Conservation (phyloP, 73 alveolate genomes). For the Halteria grandinella region DNA sequence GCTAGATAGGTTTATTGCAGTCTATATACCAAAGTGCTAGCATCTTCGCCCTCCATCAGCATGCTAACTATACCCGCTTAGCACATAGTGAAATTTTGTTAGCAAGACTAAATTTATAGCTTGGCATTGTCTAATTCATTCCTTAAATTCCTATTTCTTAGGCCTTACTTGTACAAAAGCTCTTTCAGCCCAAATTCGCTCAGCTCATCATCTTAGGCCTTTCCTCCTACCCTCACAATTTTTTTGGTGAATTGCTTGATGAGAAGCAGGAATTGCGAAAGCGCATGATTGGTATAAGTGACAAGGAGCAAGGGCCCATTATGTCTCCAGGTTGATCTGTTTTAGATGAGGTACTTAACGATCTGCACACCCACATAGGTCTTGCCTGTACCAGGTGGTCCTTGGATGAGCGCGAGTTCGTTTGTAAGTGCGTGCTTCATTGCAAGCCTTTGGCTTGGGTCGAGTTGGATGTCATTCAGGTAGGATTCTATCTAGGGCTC, state of each 20-base stretch:
- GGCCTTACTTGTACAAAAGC: neutral
- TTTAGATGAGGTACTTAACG: constrained; percentile 68
- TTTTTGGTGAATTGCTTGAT: constrained; percentile 73
- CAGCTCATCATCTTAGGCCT: constrained; percentile 50
- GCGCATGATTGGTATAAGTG: constrained; percentile 91
- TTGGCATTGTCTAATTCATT: neutral
- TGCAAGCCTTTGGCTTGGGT: constrained; percentile 73
- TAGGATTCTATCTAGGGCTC: neutral
- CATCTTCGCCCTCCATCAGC: too few relatives aligned
- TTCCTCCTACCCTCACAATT: constrained; percentile 88
- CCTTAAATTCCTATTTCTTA: neutral
- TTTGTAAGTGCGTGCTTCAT: constrained; percentile 67
- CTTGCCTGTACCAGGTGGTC: constrained; percentile 95
- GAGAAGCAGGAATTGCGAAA: constrained; percentile 82
- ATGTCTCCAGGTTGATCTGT: constrained; percentile 57
- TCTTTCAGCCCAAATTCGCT: neutral
- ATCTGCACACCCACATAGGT: constrained; percentile 82
- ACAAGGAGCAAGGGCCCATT: constrained; percentile 79
- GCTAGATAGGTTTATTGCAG: too few relatives aligned
- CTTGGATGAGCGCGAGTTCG: constrained; percentile 84
- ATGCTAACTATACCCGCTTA: too few relatives aligned
- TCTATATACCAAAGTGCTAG: too few relatives aligned
- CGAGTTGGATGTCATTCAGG: constrained; percentile 49
- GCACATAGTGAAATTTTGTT: neutral
- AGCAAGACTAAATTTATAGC: neutral